Evolutionary conservation across 177 flowering plant genomes (phyloP).

Genomic region (Vitis hybrid): DNA sequence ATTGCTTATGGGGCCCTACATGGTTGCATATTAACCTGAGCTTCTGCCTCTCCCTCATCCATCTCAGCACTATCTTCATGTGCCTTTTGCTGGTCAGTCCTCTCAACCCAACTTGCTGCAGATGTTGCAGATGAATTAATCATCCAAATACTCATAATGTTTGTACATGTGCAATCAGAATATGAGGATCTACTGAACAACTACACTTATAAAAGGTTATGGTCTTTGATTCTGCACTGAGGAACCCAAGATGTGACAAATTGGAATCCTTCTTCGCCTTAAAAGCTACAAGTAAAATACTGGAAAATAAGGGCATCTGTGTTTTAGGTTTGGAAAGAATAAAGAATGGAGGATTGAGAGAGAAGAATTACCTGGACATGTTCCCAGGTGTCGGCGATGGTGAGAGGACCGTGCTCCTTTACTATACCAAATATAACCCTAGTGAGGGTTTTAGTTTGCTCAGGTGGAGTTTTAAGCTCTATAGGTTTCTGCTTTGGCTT

Average conservation of each 20-base stretch:
- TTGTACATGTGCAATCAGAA: background rate
- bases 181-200: too few species aligned
- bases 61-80: conserved; percentile 83
- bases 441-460: conserved; percentile 82
- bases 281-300: too few species aligned
- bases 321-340: background rate
- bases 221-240: too few species aligned
- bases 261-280: too few species aligned
- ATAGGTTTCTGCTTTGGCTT: conserved; percentile 87
- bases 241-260: too few species aligned
- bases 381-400: conserved; percentile 79
- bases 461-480: conserved; percentile 74
- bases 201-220: too few species aligned
- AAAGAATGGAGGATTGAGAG: background rate
- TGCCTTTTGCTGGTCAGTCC: conserved; percentile 85
- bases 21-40: conserved; percentile 82
- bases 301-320: too few species aligned
- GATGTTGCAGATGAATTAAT: background rate
- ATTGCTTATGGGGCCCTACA: conserved; percentile 80
- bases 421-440: conserved; percentile 76
- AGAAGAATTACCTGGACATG: conserved; percentile 53
- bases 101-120: conserved; percentile 81
- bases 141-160: too few species aligned
- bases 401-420: conserved; percentile 95
- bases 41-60: conserved; percentile 96